A percentile compares a stretch with the other conserved stretches of the same genome.
These are phyloP conservation scores for Pseudocercospora musae DNA, from an alignment of 2,329 filamentous ascomycete species.

Conservation along the genomic window DNA sequence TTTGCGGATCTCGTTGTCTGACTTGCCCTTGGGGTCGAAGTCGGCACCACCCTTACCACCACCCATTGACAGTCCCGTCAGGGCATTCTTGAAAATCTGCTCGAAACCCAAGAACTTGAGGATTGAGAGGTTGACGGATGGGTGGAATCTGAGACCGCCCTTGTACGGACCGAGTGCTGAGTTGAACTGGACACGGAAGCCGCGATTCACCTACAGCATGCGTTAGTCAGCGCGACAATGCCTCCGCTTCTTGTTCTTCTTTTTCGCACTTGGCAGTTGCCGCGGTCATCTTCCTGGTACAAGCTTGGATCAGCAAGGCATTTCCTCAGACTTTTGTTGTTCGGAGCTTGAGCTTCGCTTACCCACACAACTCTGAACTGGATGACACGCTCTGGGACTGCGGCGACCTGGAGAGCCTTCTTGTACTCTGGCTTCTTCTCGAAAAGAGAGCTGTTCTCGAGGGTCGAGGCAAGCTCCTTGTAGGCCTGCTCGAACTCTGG, in stretches of 20 bases:
- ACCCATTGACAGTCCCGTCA: constrained; percentile 95
- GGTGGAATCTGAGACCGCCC: constrained; percentile 93
- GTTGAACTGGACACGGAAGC: constrained; percentile 98
- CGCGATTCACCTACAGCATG: constrained; percentile 71
- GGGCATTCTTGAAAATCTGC: constrained; percentile 99
- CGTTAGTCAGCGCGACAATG: not conserved
- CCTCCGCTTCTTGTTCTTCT: too few relatives aligned
- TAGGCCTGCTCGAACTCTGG: constrained; percentile 99
- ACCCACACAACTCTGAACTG: constrained; percentile 97
- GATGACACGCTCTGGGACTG: constrained; percentile 90
- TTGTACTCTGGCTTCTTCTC: constrained; percentile 91
- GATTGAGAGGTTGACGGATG: constrained; percentile 70
- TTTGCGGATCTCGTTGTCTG: constrained; percentile 92
- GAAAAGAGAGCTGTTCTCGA: constrained; percentile 92
- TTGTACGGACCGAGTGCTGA: constrained; percentile 96
- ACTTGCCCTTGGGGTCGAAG: constrained; percentile 99
- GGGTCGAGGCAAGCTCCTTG: constrained; percentile 87
- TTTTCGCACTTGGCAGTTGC: constrained; percentile 64
- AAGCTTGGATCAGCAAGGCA: too few relatives aligned
- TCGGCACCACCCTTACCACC: constrained; percentile 97
- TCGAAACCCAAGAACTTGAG: constrained; percentile 99
- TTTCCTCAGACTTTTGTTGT: too few relatives aligned
- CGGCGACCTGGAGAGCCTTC: constrained; percentile 80
- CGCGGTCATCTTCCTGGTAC: constrained; percentile 71
- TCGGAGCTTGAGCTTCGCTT: too few relatives aligned